Base-by-base conservation (phyloP, 2,329 filamentous ascomycete species). In the Talaromyces sp. region DNA sequence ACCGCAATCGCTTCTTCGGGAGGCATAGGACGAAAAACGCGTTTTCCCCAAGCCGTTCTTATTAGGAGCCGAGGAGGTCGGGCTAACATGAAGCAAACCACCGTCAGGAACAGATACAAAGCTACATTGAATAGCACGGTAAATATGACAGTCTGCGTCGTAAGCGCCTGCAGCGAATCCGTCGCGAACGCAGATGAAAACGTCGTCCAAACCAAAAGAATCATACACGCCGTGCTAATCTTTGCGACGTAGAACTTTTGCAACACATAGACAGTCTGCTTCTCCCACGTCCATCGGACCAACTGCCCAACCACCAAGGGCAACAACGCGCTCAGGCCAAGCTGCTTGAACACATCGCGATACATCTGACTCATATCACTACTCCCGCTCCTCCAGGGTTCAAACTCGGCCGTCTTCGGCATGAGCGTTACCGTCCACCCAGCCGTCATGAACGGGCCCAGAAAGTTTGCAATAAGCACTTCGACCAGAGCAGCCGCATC, bases 401-500 rank as follows among this genome's bases (percentile, higher is more conserved):
- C 74, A 62, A 78, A 78, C 43, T 73, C 74, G 0, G 66, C 24
- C 13, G 67, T 68, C 39, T 72, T 70, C n/a, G 84, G 83, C 68
- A 90, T 82, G 31, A 82, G 72, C 45, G 83, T 78, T 59, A 88
- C 79, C 19, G 84, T 90, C 75, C 82, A 87, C 10, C 85, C 83
- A 0, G 89, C 89, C 0, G 87, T 86, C 14, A 92, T 72, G 72
- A 92, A 90, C 0, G 88, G 84, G 1, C 89, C 89, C 0, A 88
- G 77, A 10, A 91, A 82, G 74, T 92, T 91, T 35, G 88, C 89
- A 52, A 92, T 78, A 9, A 90, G 83, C 1, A 90, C 88, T 71
- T 90, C 88, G 37, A 91, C 88, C 66, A 89, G 82, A 58, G 85
- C 85, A 0, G 87, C 85, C 2, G 85, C 85, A 66, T 87, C 85